Evolutionary conservation across 306 rosid genomes (phyloP).

Genomic region (Pueraria montana): DNA sequence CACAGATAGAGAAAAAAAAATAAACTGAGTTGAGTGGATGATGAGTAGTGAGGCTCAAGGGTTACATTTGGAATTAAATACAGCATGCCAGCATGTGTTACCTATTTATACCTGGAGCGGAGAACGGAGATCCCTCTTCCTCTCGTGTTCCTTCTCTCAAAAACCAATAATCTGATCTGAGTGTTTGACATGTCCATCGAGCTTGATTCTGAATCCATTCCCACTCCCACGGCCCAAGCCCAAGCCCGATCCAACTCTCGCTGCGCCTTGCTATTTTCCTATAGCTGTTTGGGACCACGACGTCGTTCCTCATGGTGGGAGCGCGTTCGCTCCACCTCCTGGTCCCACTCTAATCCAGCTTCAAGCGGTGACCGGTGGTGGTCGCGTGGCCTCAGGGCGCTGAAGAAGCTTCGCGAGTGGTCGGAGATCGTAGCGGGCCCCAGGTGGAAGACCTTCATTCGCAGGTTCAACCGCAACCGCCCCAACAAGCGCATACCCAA

Average conservation of each 20-base stretch:
- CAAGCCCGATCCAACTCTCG: constrained; percentile 39
- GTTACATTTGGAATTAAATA: constrained; percentile 3
- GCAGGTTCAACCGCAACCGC: constrained; percentile 71
- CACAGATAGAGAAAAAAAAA: not conserved
- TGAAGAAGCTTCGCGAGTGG: constrained; percentile 85
- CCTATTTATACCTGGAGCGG: constrained; percentile 16
- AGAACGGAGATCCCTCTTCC: not conserved
- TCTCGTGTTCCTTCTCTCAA: not conserved
- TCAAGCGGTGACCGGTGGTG: constrained; percentile 69
- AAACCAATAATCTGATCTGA: not conserved
- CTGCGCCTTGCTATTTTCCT: constrained; percentile 39
- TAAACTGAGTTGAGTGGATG: not conserved
- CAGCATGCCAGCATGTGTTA: not conserved
- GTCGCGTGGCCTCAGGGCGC: constrained; percentile 64
- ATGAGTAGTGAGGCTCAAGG: not conserved
- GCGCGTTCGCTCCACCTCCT: constrained; percentile 56
- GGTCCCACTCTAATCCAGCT: constrained; percentile 24
- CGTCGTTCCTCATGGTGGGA: constrained; percentile 75
- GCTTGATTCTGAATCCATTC: constrained; percentile 52
- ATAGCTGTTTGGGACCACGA: constrained; percentile 64
- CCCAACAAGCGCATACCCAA: constrained; percentile 59
- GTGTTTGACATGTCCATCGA: constrained; percentile 51
- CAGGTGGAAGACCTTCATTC: constrained; percentile 91
- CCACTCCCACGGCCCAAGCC: constrained; percentile 43
- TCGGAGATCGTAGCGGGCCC: constrained; percentile 98